Evolutionary conservation across 371 early-diverging fungal genomes (phyloP), one percentile per base, ranked within the genome.

Genomic region (Dichotomocladium elegans): DNA sequence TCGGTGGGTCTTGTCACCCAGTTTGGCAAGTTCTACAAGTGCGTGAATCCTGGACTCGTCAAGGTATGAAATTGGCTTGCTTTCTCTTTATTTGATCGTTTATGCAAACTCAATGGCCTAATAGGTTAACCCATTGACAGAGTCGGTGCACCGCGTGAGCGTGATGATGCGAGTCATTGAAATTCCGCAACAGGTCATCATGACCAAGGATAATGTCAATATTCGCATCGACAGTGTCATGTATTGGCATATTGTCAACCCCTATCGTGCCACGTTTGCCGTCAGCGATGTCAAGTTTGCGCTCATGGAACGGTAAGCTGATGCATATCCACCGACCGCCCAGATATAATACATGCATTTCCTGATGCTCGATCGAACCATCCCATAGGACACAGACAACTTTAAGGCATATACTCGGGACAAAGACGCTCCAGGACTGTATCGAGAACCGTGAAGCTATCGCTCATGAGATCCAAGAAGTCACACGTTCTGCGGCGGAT

Each of bases 401-500:
- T 0, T 56, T 91, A 31, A 70, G 91, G 25, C 82, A 84, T 27
- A 80, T 83, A 14, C 64, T 87, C n/a, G 90, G 90, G 22, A 69
- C 81, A 0, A 79, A 80, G 24, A 61, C 68, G 8, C 63, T 74
- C 27, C 87, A 83, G 74, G 94, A 92, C 43, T 74, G 80, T 58
- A 86, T 95, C 48, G 95, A 94, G 65, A 90, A 94, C 68, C 77
- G 96, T 24, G 92, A 93, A 47, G 77, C 83, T 0, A 83, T 96
- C 45, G 88, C 94, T 0, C 79, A 83, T 30, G 91, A 92, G 47
- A 92, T 95, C 34, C 80, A 85, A 46, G 76, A 76, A 5, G 80
- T 92, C n/a, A 92, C 92, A 22, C 73, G 63, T 11, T 57, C 70
- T 0, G 63, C 92, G 8, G 94, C 95, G 5, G 62, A 70, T 15